Base-by-base conservation (phyloP, 345 rosid genomes). In the Draba incana region DNA sequence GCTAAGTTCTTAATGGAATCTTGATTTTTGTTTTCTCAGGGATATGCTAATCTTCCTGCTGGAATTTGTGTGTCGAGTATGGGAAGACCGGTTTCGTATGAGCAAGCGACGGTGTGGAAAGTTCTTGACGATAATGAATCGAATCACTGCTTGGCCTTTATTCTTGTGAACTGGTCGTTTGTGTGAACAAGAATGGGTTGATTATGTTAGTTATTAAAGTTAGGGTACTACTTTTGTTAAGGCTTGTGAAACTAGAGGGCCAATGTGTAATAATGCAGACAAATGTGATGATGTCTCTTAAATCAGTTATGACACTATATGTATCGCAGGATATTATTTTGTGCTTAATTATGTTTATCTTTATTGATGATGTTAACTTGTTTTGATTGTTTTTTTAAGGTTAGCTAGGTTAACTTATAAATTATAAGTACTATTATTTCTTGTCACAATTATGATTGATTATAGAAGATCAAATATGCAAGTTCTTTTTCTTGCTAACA, bases 11-110 rank as follows among this genome's bases (percentile, higher is more conserved):
- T 8, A 28, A 58, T 15, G 33, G 74, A 44, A n/a, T 54, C 11
- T 57, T 35, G 10, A 35, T 7, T 35, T 35, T 8, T 35, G 10
- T 8, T 8, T 8, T 35, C 10, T 38, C 42, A 93, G 98, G 96
- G 97, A 0, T 87, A 87, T 38, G 85, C 88, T 3, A 81, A 85
- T 62, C 85, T 93, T 30, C 91, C 88, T 10, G 82, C 86, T 10
- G 98, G 98, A 25, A 81, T 91, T 45, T 90, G 98, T 38, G 58
- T 81, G 20, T 93, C 98, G 8, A 87, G 97, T 78, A 91, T 93
- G 97, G 92, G 95, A 24, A 87, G 98, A 77, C 88, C 96, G 4
- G 81, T 85, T 45, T 86, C 98, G 6, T 93, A 90, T 31, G 98
- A 91, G 69, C 88, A 88, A 65, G 97, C 89, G 1, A 78, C 88